Conservation (phyloP, 1,284 basidiomycete species). For the Ganoderma lucidum region DNA sequence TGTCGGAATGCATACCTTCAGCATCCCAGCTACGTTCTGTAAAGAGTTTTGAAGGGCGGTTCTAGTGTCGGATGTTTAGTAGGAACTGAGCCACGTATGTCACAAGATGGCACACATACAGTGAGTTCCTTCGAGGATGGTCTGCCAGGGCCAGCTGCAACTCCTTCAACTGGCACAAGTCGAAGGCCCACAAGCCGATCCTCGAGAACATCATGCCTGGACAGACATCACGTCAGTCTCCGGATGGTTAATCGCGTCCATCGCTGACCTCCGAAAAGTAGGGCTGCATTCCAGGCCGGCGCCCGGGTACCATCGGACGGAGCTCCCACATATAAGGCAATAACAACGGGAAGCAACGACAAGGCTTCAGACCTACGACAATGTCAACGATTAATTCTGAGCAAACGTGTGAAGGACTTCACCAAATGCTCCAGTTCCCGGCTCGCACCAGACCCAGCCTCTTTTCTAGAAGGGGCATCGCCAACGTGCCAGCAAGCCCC, state of each 20-base stretch:
- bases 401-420: background rate
- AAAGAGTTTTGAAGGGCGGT: slow-evolving; percentile 27
- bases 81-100: background rate
- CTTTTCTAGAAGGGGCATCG: slow-evolving; percentile 50
- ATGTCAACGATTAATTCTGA: background rate
- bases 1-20: slow-evolving; percentile 27
- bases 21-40: slow-evolving; percentile 40
- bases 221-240: slow-evolving; percentile 18
- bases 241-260: background rate
- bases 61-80: background rate
- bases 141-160: slow-evolving; percentile 51
- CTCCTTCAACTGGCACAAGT: slow-evolving; percentile 57
- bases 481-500: slow-evolving; percentile 54
- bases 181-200: slow-evolving; percentile 61
- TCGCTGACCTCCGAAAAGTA: slow-evolving; percentile 47
- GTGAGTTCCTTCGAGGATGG: slow-evolving; percentile 52
- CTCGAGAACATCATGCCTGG: slow-evolving; percentile 53
- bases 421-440: slow-evolving; percentile 58
- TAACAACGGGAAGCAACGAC: slow-evolving; percentile 49
- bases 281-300: slow-evolving; percentile 44
- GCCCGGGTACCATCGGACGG: slow-evolving; percentile 34
- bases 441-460: slow-evolving; percentile 55
- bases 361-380: slow-evolving; percentile 48
- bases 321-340: slow-evolving; percentile 47
- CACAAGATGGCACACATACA: slow-evolving; percentile 29